These are phyloP conservation scores for Fusarium pininemorale DNA, from an alignment of 2,329 filamentous ascomycete species.

Conservation along the genomic window DNA sequence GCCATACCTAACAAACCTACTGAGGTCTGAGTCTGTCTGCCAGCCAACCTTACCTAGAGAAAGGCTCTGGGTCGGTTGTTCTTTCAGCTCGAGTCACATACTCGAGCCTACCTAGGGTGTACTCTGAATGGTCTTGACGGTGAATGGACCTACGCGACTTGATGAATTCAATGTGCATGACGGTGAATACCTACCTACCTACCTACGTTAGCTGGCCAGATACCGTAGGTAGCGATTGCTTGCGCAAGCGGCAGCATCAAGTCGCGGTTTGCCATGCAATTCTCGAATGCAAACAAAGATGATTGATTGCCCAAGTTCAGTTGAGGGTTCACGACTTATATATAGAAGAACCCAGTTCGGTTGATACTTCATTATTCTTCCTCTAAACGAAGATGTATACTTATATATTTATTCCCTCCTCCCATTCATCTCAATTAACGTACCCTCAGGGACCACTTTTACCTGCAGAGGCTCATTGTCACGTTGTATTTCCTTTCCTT, in stretches of 20 bases:
- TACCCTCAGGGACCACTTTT: not conserved
- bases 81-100: not conserved
- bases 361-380: constrained; percentile 17
- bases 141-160: not conserved
- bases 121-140: not conserved
- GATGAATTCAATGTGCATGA: not conserved
- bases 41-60: not conserved
- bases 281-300: not conserved
- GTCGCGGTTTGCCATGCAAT: not conserved
- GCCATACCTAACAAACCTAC: not conserved
- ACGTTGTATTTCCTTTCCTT: constrained; percentile 4
- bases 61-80: not conserved
- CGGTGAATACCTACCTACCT: not conserved
- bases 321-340: not conserved
- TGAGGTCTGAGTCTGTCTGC: not conserved
- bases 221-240: not conserved
- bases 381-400: constrained; percentile 1
- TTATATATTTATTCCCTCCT: not conserved
- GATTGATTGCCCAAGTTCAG: not conserved
- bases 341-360: not conserved
- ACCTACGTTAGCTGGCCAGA: not conserved
- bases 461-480: constrained; percentile 3
- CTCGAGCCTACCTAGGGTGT: not conserved
- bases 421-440: constrained; percentile 4
- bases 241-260: not conserved